Conservation (phyloP, 1,139 yeast species). For the Kurtzmaniella quercitrusa region DNA sequence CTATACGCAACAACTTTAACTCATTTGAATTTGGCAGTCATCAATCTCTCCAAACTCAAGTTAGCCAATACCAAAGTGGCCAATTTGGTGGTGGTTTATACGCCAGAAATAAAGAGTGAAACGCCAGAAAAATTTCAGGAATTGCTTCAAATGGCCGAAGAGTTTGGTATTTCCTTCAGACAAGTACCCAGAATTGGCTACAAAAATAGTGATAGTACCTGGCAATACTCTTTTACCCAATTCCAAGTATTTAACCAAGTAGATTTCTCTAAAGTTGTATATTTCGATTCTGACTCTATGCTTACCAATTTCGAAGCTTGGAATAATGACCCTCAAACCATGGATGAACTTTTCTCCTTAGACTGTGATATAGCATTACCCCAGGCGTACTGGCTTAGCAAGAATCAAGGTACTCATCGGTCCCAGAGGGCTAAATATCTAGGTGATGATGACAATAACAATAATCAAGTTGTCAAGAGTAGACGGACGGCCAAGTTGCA, state of each 20-base stretch:
- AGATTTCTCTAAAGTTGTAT: conserved; percentile 37
- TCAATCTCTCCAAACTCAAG: conserved; percentile 24
- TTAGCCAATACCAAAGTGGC: conserved; percentile 17
- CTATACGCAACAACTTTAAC: conserved; percentile 35
- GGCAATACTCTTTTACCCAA: conserved; percentile 55
- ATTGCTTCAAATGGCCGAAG: conserved; percentile 5
- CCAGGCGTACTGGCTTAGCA: conserved; percentile 36
- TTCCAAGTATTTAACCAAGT: conserved; percentile 47
- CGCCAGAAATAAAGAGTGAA: conserved; percentile 13
- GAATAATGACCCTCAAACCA: conserved; percentile 13
- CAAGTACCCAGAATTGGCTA: conserved; percentile 7
- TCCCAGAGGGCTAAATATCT: conserved; percentile 6
- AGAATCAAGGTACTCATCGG: neutral
- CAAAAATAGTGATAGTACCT: conserved; percentile 21
- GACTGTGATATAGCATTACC: conserved; percentile 30
- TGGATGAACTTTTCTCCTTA: conserved; percentile 31
- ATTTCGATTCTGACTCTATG: conserved; percentile 43
- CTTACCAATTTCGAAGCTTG: conserved; percentile 14
- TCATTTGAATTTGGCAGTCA: conserved; percentile 30
- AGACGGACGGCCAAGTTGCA: conserved; percentile 8
- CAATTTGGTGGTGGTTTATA: conserved; percentile 25
- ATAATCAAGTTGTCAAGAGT: neutral
- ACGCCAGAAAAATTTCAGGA: conserved; percentile 7
- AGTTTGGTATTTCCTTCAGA: conserved; percentile 17
- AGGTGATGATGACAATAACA: conserved; percentile 4